Evolutionary conservation across 1,284 basidiomycete genomes (phyloP).

Genomic region (Fomes fomentarius): DNA sequence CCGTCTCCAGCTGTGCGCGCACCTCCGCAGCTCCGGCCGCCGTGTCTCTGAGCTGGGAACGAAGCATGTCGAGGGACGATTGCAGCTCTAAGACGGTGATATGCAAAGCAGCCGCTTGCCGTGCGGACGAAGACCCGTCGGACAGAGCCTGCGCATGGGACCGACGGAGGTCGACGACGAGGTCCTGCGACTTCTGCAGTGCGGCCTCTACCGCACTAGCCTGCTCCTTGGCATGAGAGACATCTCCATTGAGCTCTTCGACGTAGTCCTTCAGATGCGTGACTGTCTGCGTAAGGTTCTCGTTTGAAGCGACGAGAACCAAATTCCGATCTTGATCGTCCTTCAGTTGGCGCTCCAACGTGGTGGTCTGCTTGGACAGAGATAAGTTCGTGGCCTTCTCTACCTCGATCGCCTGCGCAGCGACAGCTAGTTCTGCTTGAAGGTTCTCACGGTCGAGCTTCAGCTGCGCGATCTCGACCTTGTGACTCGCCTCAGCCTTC

Average conservation of each 20-base stretch:
- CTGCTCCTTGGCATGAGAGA: conserved; percentile 18
- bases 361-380: conserved; percentile 5
- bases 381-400: conserved; percentile 2
- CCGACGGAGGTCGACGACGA: conserved; percentile 11
- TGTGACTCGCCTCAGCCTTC: background rate
- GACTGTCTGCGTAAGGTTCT: conserved; percentile 8
- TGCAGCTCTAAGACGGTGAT: conserved; percentile 23
- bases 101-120: conserved; percentile 13
- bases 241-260: conserved; percentile 8
- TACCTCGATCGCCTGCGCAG: conserved; percentile 1
- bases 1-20: conserved; percentile 14
- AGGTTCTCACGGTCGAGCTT: background rate
- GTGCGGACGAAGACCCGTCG: conserved; percentile 14
- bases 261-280: conserved; percentile 13
- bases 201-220: conserved; percentile 9
- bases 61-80: conserved; percentile 18
- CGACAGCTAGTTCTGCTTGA: conserved; percentile 5
- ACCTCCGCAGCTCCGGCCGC: conserved; percentile 16
- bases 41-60: conserved; percentile 19
- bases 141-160: conserved; percentile 12
- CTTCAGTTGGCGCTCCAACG: conserved; percentile 11
- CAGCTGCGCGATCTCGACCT: conserved; percentile 2
- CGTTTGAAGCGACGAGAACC: conserved; percentile 9
- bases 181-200: conserved; percentile 11
- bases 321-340: background rate